phyloP scores from a whole-genome alignment of 139 green algal genomes.

The Chlorella sp. region DNA sequence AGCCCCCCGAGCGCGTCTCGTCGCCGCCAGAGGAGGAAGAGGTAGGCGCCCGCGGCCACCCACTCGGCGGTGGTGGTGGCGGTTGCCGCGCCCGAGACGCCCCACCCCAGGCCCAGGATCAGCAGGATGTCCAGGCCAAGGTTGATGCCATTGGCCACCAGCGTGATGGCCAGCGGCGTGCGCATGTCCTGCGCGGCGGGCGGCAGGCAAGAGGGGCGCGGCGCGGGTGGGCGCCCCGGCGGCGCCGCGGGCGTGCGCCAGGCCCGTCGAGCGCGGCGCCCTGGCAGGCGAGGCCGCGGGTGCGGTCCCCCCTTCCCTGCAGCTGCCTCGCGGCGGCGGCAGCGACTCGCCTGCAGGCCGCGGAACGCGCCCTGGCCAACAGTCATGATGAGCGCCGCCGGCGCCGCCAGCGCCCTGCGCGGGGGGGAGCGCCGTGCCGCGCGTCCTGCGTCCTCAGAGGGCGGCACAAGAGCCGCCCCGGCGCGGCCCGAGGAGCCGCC shows the following conservation, averaged over 20 bases:
- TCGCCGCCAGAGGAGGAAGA: slow-evolving; percentile 37
- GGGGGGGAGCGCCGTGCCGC: not conserved
- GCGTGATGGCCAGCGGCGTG: slow-evolving; percentile 67
- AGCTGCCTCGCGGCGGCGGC: too few species aligned
- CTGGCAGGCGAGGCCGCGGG: too few species aligned
- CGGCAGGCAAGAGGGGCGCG: too few species aligned
- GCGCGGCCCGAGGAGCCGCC: too few species aligned
- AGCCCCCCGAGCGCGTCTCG: slow-evolving; percentile 39
- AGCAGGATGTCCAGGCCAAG: slow-evolving; percentile 52
- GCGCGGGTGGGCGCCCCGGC: too few species aligned
- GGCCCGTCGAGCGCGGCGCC: too few species aligned
- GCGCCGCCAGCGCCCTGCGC: slow-evolving; percentile 53
- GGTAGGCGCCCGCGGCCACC: slow-evolving; percentile 55
- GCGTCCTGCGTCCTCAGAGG: too few species aligned
- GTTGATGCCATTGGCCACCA: slow-evolving; percentile 72
- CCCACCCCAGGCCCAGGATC: slow-evolving; percentile 43
- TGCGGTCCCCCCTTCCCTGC: too few species aligned
- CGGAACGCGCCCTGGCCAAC: slow-evolving; percentile 73
- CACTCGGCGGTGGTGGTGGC: slow-evolving; percentile 59
- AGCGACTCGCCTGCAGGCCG: too few species aligned
- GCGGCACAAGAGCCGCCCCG: too few species aligned
- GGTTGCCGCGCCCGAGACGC: slow-evolving; percentile 57
- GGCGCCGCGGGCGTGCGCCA: too few species aligned
- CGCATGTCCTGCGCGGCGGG: slow-evolving; percentile 77
- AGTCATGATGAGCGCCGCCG: slow-evolving; percentile 64